phyloP scores from a whole-genome alignment of 73 alveolate genomes.

The Blepharisma stoltei region DNA sequence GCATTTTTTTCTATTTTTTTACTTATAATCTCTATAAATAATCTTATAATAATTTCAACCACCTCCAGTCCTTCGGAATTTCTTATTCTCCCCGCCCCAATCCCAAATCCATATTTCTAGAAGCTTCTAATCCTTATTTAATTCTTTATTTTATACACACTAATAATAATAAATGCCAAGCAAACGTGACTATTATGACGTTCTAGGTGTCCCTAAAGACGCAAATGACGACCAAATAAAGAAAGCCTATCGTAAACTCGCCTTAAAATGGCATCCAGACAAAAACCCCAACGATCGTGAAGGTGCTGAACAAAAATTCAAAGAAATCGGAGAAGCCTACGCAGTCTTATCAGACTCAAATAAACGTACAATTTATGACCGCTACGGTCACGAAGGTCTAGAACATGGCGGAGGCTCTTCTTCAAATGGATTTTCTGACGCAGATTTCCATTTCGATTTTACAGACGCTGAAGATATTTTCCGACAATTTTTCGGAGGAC shows the following conservation, averaged over 20 bases:
- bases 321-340: constrained; percentile 96
- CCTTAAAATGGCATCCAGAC: constrained; percentile 95
- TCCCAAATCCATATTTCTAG: too few relatives aligned
- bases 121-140: too few relatives aligned
- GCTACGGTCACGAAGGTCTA: constrained; percentile 82
- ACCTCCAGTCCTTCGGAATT: too few relatives aligned
- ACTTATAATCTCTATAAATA: too few relatives aligned
- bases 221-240: constrained; percentile 82
- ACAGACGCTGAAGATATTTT: constrained; percentile 66
- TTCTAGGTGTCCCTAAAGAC: constrained; percentile 76
- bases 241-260: constrained; percentile 89
- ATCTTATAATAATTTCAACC: too few relatives aligned
- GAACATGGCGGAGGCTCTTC: constrained; percentile 55
- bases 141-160: too few relatives aligned
- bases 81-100: too few relatives aligned
- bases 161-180: neutral
- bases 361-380: constrained; percentile 88
- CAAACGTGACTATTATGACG: constrained; percentile 78
- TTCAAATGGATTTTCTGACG: constrained; percentile 1
- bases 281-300: constrained; percentile 86
- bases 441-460: constrained; percentile 39
- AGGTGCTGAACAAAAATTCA: constrained; percentile 85
- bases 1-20: too few relatives aligned
- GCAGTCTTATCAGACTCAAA: constrained; percentile 83
- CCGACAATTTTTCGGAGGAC: constrained; percentile 81